Base-by-base conservation (phyloP, 2,329 filamentous ascomycete genomes). In the Trichoderma sp. region DNA sequence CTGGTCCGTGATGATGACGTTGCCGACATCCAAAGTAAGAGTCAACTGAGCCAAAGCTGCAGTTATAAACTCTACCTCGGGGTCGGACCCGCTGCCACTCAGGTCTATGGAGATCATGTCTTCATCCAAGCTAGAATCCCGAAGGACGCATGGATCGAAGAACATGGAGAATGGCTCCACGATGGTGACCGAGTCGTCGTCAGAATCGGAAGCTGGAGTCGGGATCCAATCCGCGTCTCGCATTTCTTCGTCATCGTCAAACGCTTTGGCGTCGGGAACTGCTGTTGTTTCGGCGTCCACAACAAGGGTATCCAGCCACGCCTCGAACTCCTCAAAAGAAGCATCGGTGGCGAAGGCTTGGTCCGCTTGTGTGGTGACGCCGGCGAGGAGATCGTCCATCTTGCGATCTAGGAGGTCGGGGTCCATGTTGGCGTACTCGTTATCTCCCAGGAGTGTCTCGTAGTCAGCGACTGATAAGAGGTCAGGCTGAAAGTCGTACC, bases 41-140 rank as follows among this genome's bases (percentile, higher is more conserved):
- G 53, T 27, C 38, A 69, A 69, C 72, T 68, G 72, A 56, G 72
- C 72, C 16, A 75, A 27, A 75, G 72, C 72, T 69, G 64, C 72
- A 68, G 72, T 69, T 9, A 75, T 31, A 18, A 60, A 62, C 72
- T 75, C 72, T 69, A 69, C 72, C 27, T 69, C 64, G 38, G 35
- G 18, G 72, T 68, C 27, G 56, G 72, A n/a, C 56, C 16, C 14
- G 38, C 27, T 31, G 64, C 64, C 64, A n/a, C n/a, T 21, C 45
- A 56, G 31, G 56, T 68, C 64, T 27, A 74, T 35, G 64, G 64
- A 68, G 53, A 16, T 64, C 72, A 75, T 29, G 14, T 9, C 72
- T 27, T 68, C 56, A 38, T 75, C 72, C 64, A 63, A 29, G 38
- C 27, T n/a, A 53, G 72, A 64, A 35, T 53, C 64, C 72, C 63